Evolutionary conservation across 805 yeast genomes (phyloP), one percentile per base, ranked within the genome.

Genomic region (Saccharomycopsis sp.): DNA sequence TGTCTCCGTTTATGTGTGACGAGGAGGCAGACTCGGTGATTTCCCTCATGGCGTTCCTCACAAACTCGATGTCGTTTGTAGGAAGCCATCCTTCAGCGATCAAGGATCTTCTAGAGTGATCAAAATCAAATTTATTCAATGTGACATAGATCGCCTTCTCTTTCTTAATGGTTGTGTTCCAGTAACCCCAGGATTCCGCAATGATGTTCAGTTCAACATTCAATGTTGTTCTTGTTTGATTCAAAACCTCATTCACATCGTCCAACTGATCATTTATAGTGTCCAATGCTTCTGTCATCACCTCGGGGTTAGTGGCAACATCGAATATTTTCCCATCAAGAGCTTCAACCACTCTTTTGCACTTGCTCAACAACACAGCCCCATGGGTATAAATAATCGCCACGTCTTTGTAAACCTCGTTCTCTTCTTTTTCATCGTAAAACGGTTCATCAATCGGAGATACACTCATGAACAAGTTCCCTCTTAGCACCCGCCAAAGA

Each of bases 81-180:
- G 99, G 97, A 16, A 85, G 67, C 99, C 99, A 92, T 23, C 97
- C 98, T 65, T 94, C 97, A 16, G 94, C 95, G 36, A 89, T 74
- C 46, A 92, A 67, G 27, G 95, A 83, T 58, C 82, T 76, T 62
- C 95, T 77, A n/a, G 80, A 65, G 49, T 75, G 84, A 55, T 83
- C 94, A 59, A 79, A 81, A 55, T 83, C 85, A 59, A 86, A 77
- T 53, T 73, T 67, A 61, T 86, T 86, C 66, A 92, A 67, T 0
- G 86, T 72, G 25, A 79, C 69, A 60, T 80, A 87, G 12, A 88
- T 78, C 10, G 86, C 80, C 57, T 84, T 84, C 60, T 92, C 99
- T 58, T 86, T 75, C 43, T 75, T 76, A 22, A 79, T 63, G 17
- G 69, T 64, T 5, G 72, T 68, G 61, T 73, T 71, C 95, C 96